These are phyloP conservation scores for Prunus mongolica DNA, from an alignment of 306 rosid genomes.

Conservation along the genomic window DNA sequence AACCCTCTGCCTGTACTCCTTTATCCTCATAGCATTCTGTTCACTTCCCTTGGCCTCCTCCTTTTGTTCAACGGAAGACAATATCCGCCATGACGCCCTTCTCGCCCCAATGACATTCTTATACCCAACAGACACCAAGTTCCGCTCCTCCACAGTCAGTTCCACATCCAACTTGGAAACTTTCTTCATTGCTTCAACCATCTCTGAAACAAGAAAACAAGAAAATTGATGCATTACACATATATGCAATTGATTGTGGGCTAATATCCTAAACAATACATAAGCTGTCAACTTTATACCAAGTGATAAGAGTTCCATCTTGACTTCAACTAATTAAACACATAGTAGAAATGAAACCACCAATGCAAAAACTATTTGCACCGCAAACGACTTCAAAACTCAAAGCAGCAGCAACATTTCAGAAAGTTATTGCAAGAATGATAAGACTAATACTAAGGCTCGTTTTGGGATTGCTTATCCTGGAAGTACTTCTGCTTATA, in stretches of 20 bases:
- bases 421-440: background rate
- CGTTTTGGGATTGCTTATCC: too few species aligned
- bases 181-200: constrained; percentile 47
- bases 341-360: background rate
- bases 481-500: too few species aligned
- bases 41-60: constrained; percentile 38
- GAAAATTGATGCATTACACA: background rate
- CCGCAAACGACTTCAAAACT: background rate
- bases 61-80: constrained; percentile 45
- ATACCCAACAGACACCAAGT: constrained; percentile 40
- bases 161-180: constrained; percentile 40
- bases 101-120: constrained; percentile 45
- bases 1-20: constrained; percentile 37
- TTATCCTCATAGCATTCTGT: constrained; percentile 32
- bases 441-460: background rate
- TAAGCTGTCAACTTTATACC: too few species aligned
- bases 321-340: too few species aligned
- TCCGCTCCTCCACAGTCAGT: constrained; percentile 41
- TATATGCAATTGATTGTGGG: background rate
- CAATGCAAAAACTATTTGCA: background rate
- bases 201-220: constrained; percentile 25
- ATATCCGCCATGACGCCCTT: constrained; percentile 43
- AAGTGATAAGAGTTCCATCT: too few species aligned
- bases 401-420: background rate
- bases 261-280: too few species aligned